A percentile compares a stretch with the other conserved stretches of the same genome.
These are phyloP conservation scores for Aureobasidium sp. DNA, from an alignment of 2,329 filamentous ascomycete species.

Conservation along the genomic window DNA sequence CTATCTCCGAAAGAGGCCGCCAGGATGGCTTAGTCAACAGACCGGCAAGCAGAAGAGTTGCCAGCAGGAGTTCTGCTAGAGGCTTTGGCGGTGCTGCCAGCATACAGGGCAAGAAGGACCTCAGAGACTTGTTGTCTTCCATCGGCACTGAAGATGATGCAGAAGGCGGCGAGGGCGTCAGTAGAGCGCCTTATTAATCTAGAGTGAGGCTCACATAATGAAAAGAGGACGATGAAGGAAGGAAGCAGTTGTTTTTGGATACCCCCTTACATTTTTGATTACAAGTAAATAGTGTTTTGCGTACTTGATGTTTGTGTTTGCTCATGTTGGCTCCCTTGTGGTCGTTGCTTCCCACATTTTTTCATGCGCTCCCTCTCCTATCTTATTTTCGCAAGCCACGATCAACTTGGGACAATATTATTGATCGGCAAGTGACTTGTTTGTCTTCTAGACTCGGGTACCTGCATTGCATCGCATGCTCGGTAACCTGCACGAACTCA, in stretches of 20 bases:
- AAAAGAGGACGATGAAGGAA: neutral
- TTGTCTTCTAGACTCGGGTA: neutral
- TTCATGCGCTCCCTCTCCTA: no score
- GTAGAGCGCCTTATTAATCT: conserved; percentile 8
- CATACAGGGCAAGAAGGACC: conserved; percentile 13
- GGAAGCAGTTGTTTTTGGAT: conserved; percentile 9
- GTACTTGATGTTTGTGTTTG: neutral
- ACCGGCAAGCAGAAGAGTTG: conserved; percentile 10
- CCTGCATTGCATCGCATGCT: neutral
- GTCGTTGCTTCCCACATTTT: neutral
- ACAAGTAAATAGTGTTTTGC: conserved; percentile 6
- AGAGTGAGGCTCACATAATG: neutral
- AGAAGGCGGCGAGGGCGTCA: neutral
- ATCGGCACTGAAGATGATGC: conserved; percentile 8
- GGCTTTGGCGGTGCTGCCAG: conserved; percentile 3
- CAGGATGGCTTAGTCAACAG: neutral
- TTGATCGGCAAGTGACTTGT: neutral
- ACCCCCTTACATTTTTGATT: conserved; percentile 8
- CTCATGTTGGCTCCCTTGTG: neutral
- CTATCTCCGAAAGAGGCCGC: conserved; percentile 1
- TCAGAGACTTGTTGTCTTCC: conserved; percentile 12
- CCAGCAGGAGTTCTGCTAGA: conserved; percentile 17
- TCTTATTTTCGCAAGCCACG: neutral
- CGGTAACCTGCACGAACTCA: neutral
- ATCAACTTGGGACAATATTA: neutral